Evolutionary conservation across 2,329 filamentous ascomycete species (phyloP), one percentile per base, ranked within the genome.

Genomic region (Lachnellula occidentalis): DNA sequence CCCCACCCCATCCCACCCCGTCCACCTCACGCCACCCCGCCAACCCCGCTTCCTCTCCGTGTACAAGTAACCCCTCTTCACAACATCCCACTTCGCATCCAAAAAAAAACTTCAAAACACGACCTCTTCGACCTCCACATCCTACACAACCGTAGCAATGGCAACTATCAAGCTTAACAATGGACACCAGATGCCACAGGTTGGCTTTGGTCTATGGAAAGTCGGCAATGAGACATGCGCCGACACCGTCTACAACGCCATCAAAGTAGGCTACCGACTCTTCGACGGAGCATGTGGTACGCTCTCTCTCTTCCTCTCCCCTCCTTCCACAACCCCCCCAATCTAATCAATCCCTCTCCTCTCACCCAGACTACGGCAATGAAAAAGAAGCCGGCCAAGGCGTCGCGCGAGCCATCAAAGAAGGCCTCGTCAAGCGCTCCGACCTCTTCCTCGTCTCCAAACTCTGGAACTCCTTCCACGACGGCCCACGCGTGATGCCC

Each of bases 401-500:
- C 66, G 79, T 92, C 46, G 82, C 85, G 56, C 86, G 87, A 63
- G 89, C 89, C 66, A 90, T 94, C 73, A 80, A 86, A 68, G 89
- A 94, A 9, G 87, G 88, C 43, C 72, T 92, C 55, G 88, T 92
- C 64, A 90, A 86, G 77, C 86, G 89, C 57, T 83, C 88, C 73
- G 90, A 96, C 22, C 87, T 95, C 70, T 95, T 95, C 82, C 85
- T 96, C 69, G 88, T 92, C 61, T 90, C 87, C 73, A 96, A 95
- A 79, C 86, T 96, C 55, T 95, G 91, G 90, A 91, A 92, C 77
- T 86, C 85, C 62, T 95, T 91, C 82, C 90, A 95, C 78, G 87
- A 92, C 67, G 79, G 78, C 64, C 85, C 92, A 64, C 80, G 81
- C 64, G 88, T 92, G 59, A 83, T 86, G 73, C 84, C 85, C 55